Evolutionary conservation across 495 filamentous ascomycete genomes (phyloP), one percentile per base, ranked within the genome.

Genomic region (Chaetomium tenue): DNA sequence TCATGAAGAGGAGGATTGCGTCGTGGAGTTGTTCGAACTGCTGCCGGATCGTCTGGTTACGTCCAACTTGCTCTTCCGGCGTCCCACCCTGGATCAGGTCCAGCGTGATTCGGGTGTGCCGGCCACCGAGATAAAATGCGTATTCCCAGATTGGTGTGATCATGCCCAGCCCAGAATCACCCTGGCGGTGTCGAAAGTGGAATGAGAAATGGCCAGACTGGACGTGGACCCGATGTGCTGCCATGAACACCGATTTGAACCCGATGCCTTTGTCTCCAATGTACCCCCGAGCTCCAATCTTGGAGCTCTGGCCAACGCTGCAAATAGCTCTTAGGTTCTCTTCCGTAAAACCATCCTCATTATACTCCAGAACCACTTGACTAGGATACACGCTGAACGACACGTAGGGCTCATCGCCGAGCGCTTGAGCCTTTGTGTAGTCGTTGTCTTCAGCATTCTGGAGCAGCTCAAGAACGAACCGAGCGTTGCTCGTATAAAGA

Each of bases 221-320:
- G 16, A 85, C 78, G 30, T 78, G 74, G 0, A 79, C 82, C 52
- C 77, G 79, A 63, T 66, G 74, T 3, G 79, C 78, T 1, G 77
- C 77, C 51, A 72, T 82, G 65, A 85, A 85, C 0, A 83, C 78
- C 0, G 80, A 82, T 61, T 83, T 84, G 70, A 85, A 84, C 0
- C 82, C 81, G 26, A 83, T 81, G 0, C 79, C 79, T 58, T 84
- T 83, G 56, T 79, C 78, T 4, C 81, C 81, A 68, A 82, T 79
- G 60, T 81, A 82, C 2, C 76, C 76, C 55, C 72, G 69, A 11
- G 68, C 56, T 23, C 58, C 44, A 0, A 65, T 66, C 61, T 83
- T 84, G 30, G 76, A 75, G 61, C 78, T 81, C 40, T 74, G 28
- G 0, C 73, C 73, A 25, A 77, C 61, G 18, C 52, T 39, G 63